Base-by-base conservation (phyloP, 1,139 yeast species). In the Yamadazyma trypodendri region DNA sequence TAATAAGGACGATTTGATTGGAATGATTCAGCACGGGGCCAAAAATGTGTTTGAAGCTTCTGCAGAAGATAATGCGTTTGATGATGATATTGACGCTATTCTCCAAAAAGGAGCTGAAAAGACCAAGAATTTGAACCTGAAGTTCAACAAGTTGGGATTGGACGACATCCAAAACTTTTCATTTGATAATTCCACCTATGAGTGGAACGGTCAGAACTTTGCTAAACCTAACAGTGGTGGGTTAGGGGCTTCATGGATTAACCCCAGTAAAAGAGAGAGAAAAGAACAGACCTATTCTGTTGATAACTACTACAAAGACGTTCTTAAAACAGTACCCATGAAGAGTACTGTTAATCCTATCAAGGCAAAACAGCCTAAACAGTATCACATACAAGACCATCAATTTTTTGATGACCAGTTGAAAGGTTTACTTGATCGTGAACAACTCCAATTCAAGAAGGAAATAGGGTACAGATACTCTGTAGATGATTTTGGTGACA, bases 21-120 rank as follows among this genome's bases (percentile, higher is more conserved):
- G 84, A 32, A 92, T 92, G 97, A 92, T 92, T 60, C 97, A 92
- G 58, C 96, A 87, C 58, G 98, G 98, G 47, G 98, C 97, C 1
- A 84, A 86, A 50, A 81, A 82, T 40, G 94, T 92, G 6, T 84
- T 92, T 56, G 83, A 81, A 42, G 63, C 72, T 20, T 63, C 57
- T 20, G 57, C 54, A 4, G 53, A 57, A 14, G 32, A 17, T 14
- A 50, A 60, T 2, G 67, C 73, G 51, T 68, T 77, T 24, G 86
- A 83, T 39, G 79, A 79, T 43, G 96, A 89, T 56, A 82, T 92
- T 46, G 98, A 90, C 37, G 79, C 74, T 0, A 82, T 92, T 48
- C 71, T 92, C 51, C 68, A 75, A 36, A 73, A 77, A 50, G 96
- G 97, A 25, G 86, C 88, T 39, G 84, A 80, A 47, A 86, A 86